Evolutionary conservation across 805 yeast species (phyloP), one percentile per base, ranked within the genome.

Genomic region (Wickerhamomyces queroliae): DNA sequence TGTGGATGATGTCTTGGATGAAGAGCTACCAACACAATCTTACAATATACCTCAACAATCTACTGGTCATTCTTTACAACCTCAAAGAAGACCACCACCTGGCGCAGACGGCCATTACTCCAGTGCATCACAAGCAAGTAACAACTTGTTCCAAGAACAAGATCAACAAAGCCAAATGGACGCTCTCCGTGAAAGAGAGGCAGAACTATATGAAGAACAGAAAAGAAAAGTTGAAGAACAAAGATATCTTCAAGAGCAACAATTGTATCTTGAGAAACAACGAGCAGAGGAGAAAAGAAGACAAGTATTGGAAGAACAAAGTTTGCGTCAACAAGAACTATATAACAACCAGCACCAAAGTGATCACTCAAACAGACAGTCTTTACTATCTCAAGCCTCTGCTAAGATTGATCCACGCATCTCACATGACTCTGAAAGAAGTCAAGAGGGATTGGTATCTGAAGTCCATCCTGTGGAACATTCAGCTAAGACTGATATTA

Each of bases 301-400:
- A 13, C 45, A 47, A 36, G 41, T 39, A 19, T 30, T 29, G 22
- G 35, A 37, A 30, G 39, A 37, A 23, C 28, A 38, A 38, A 28
- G 31, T 9, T 28, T 28, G 31, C 52, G 45, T 23, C 44, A 49
- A 28, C 53, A 48, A 38, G 60, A 45, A 21, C 48, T 45, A 8
- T 47, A 45, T 15, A 44, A 37, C 34, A 43, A 44, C 30, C 52
- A 39, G 20, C 50, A 47, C 12, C 52, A 44, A n/a, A 48, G 38
- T 20, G 42, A 42, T 17, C 36, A 39, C n/a, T n/a, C 7, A 45
- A 40, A 31, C 16, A 18, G 36, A 39, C 37, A 23, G 34, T 36
- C 37, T 28, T 36, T 13, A 33, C 38, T 22, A 25, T 25, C 33
- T 15, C 38, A 33, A 17, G 6, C 19, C 5, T 30, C 33, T 15